Evolutionary conservation across 148 eudicot genomes (phyloP).

Genomic region (Cornus kousa): DNA sequence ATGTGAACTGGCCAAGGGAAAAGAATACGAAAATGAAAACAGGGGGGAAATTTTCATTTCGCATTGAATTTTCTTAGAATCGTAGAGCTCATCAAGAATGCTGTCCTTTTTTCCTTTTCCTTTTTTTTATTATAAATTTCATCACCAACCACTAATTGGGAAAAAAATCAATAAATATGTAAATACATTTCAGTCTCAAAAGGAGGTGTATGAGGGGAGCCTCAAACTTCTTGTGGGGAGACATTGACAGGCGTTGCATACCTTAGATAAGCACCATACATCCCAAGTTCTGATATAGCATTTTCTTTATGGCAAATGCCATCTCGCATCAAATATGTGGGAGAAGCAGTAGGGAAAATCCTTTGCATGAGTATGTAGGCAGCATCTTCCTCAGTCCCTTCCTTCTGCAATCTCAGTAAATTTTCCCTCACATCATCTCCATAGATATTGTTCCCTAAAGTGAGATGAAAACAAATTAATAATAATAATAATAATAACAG

Average conservation of each 20-base stretch:
- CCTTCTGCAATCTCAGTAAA: conserved; percentile 59
- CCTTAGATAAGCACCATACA: conserved; percentile 85
- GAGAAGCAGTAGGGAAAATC: conserved; percentile 72
- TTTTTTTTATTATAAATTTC: not conserved
- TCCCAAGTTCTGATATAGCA: conserved; percentile 86
- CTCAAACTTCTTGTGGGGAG: not conserved
- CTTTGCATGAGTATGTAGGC: conserved; percentile 98
- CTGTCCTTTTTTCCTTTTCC: not conserved
- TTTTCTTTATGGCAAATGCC: conserved; percentile 69
- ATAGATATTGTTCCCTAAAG: conserved; percentile 83
- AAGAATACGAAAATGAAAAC: too few species aligned
- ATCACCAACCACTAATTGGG: not conserved
- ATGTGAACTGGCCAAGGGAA: not conserved
- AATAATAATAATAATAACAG: not conserved
- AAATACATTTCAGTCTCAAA: not conserved
- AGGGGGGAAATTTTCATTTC: not conserved
- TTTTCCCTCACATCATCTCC: conserved; percentile 71
- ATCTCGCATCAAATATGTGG: conserved; percentile 63
- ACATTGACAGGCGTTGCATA: conserved; percentile 10
- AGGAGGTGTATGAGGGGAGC: not conserved
- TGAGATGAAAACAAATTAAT: not conserved
- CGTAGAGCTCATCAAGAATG: not conserved
- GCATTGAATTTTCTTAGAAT: not conserved
- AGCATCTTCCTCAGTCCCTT: conserved; percentile 67
- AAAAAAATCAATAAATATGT: not conserved